Percentiles rank a stretch among this genome's conserved stretches.
These are phyloP conservation scores for Jackrogersella multiformis DNA, from an alignment of 495 filamentous ascomycete genomes.

Conservation along the genomic window DNA sequence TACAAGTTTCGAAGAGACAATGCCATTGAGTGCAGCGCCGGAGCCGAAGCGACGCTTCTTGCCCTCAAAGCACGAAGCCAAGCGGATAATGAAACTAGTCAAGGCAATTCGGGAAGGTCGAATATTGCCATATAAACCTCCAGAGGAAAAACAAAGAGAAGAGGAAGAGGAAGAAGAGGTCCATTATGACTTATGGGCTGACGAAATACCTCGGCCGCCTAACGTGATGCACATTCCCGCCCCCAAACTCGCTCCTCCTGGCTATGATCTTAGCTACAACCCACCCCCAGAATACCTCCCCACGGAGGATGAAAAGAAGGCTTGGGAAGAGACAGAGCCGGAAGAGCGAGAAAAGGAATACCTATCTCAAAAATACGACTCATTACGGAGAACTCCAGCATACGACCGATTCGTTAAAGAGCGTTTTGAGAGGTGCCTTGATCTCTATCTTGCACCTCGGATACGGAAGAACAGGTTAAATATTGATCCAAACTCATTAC, in stretches of 20 bases:
- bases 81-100: slow-evolving; percentile 97
- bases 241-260: slow-evolving; percentile 91
- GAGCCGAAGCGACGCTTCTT: slow-evolving; percentile 96
- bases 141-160: slow-evolving; percentile 75
- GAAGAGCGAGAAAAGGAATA: slow-evolving; percentile 93
- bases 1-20: slow-evolving; percentile 85
- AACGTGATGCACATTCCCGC: slow-evolving; percentile 97
- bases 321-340: slow-evolving; percentile 88
- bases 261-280: slow-evolving; percentile 94
- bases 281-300: slow-evolving; percentile 96
- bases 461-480: slow-evolving; percentile 93
- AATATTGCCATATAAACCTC: slow-evolving; percentile 89
- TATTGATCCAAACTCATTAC: slow-evolving; percentile 91
- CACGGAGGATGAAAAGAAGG: slow-evolving; percentile 79
- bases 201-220: slow-evolving; percentile 82
- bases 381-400: slow-evolving; percentile 91
- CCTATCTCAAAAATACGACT: slow-evolving; percentile 79
- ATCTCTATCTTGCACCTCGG: slow-evolving; percentile 93
- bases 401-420: slow-evolving; percentile 92
- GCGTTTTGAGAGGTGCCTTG: slow-evolving; percentile 93
- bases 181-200: slow-evolving; percentile 92
- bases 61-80: slow-evolving; percentile 97
- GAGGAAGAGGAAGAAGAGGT: slow-evolving; percentile 71
- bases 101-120: slow-evolving; percentile 93
- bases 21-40: slow-evolving; percentile 93